These are phyloP conservation scores for Pseudofabraea citricarpa DNA, from an alignment of 2,329 filamentous ascomycete genomes.

Conservation along the genomic window DNA sequence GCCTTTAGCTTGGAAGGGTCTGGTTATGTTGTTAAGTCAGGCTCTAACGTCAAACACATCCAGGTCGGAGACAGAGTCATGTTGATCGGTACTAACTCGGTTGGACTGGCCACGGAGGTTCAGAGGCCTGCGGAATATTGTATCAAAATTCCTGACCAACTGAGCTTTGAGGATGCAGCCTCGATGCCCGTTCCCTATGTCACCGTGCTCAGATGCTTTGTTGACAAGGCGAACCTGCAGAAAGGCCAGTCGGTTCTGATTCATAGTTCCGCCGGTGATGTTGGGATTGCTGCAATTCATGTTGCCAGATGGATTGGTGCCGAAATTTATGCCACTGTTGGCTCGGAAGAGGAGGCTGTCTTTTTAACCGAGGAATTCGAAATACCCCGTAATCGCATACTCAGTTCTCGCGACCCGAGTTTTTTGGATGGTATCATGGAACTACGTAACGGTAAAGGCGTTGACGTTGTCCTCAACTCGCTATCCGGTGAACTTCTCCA, in stretches of 20 bases:
- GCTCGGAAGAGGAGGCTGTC: background rate
- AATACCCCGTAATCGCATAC: background rate
- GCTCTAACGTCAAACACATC: constrained; percentile 12
- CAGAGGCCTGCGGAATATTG: background rate
- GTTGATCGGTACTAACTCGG: background rate
- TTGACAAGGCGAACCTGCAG: constrained; percentile 26
- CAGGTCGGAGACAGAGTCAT: constrained; percentile 17
- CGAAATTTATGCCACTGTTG: constrained; percentile 33
- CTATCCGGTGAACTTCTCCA: constrained; percentile 14
- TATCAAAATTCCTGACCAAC: constrained; percentile 2
- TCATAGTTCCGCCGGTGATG: constrained; percentile 22
- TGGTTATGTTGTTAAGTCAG: constrained; percentile 19
- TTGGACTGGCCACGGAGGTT: background rate
- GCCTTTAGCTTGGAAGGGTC: constrained; percentile 16
- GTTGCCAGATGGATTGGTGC: constrained; percentile 19
- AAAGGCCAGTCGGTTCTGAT: constrained; percentile 19
- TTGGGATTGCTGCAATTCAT: constrained; percentile 24
- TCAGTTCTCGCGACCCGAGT: background rate
- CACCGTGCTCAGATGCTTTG: constrained; percentile 32
- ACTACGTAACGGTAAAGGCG: constrained; percentile 13
- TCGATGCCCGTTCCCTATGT: constrained; percentile 29
- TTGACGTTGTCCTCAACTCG: constrained; percentile 19
- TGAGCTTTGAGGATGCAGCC: constrained; percentile 24
- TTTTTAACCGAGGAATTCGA: background rate
- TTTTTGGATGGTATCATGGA: constrained; percentile 17